Evolutionary conservation across 169 alveolate species (phyloP), one percentile per base, ranked within the genome.

Genomic region (Neospora caninum): DNA sequence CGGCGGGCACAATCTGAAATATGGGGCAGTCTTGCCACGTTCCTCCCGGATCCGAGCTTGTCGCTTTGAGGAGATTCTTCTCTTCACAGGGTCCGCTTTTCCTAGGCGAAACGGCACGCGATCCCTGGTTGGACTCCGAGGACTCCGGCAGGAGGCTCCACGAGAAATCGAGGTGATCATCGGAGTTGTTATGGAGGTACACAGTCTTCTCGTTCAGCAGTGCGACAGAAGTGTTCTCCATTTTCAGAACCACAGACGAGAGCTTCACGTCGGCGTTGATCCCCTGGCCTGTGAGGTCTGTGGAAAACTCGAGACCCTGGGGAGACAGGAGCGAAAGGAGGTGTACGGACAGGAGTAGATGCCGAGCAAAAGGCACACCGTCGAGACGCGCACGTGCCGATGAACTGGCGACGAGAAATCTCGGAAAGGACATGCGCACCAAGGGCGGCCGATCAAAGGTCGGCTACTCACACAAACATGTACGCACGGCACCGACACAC

Each of bases 201-300:
- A 93, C 39, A 22, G 84, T 87, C 29, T 73, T 69, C 49, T 93
- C 95, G 82, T 88, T 4, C 2, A 54, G 70, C 86, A 93, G 53
- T 36, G 87, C 82, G 78, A 93, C 95, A 18, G 91, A 93, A 6
- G 95, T 93, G 45, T 86, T 88, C 49, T 86, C 93, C 83, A 93
- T 86, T 84, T 93, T 70, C n/a, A 93, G 64, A 80, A 13, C 6
- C 64, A 91, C 38, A 38, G 93, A n/a, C 34, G 95, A 93, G 38
- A 93, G 91, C 42, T 54, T 49, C 38, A 93, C 95, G n/a, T 88
- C 86, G 16, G 80, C 93, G 38, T 93, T 91, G 20, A 29, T 82
- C 39, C 54, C 54, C 39, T 29, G 20, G 20, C 89, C 89, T 9
- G 25, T 9, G 29, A 82, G 64, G 29, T 82, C 41, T 18, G 41